Percentiles rank a stretch among this genome's conserved stretches.
These are phyloP conservation scores for Asclepias syriaca DNA, from an alignment of 257 asterid species.

Conservation along the genomic window DNA sequence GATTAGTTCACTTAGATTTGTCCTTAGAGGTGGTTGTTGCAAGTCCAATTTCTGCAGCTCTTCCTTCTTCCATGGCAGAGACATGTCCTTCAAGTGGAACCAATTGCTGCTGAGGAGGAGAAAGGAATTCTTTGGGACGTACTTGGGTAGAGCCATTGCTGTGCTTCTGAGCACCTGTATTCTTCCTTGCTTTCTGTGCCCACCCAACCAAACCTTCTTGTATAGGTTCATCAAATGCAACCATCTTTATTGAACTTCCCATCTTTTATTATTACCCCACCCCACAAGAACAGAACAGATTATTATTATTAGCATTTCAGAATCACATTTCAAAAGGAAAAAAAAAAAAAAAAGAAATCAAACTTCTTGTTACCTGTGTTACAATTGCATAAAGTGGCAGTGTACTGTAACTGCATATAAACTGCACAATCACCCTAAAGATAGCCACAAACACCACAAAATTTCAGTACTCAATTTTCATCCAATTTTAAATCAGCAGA, in stretches of 20 bases:
- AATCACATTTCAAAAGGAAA: not conserved
- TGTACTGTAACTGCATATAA: constrained; percentile 78
- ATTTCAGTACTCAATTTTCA: not conserved
- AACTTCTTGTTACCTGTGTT: constrained; percentile 40
- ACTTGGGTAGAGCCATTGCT: constrained; percentile 23
- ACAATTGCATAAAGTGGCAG: constrained; percentile 75
- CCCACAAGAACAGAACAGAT: not conserved
- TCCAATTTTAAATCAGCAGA: not conserved
- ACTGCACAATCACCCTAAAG: constrained; percentile 56
- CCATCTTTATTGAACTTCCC: constrained; percentile 66
- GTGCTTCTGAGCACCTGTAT: constrained; percentile 22
- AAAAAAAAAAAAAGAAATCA: too few species aligned
- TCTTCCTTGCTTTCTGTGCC: constrained; percentile 56
- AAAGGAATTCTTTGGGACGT: constrained; percentile 17
- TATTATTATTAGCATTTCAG: not conserved
- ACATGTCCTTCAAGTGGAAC: constrained; percentile 12
- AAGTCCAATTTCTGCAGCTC: constrained; percentile 17
- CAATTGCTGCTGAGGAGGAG: constrained; percentile 12
- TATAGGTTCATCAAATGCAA: constrained; percentile 49
- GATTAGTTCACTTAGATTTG: not conserved
- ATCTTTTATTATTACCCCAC: constrained; percentile 32
- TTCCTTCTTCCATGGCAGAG: constrained; percentile 23
- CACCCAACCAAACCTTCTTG: constrained; percentile 53
- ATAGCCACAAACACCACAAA: not conserved
- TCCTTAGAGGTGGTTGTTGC: not conserved